A percentile compares a stretch with the other conserved stretches of the same genome.
These are phyloP conservation scores for Cephaloascus albidus DNA, from an alignment of 805 yeast genomes.

Conservation along the genomic window DNA sequence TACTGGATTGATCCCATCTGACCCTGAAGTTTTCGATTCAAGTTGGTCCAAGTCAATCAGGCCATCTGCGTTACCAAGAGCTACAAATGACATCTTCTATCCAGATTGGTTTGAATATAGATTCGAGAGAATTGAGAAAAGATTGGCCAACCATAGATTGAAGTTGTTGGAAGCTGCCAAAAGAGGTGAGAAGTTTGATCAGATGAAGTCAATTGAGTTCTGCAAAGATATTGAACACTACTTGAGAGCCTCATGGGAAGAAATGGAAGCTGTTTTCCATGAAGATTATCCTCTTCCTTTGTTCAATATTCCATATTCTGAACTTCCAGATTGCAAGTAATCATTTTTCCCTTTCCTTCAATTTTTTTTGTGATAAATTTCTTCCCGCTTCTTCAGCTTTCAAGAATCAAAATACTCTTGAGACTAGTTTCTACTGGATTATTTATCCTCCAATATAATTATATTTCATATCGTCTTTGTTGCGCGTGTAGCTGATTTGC, in stretches of 20 bases:
- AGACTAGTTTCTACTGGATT: no score
- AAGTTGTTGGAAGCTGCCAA: constrained; percentile 10
- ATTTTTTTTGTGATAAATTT: no score
- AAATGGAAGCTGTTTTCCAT: constrained; percentile 17
- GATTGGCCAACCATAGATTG: constrained; percentile 16
- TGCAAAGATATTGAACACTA: constrained; percentile 15
- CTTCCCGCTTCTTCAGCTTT: no score
- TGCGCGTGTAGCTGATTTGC: no score
- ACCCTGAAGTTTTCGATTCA: constrained; percentile 16
- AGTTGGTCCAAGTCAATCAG: constrained; percentile 17
- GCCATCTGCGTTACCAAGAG: constrained; percentile 21
- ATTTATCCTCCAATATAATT: no score
- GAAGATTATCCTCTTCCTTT: constrained; percentile 14
- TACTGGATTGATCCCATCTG: constrained; percentile 15
- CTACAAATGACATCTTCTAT: constrained; percentile 26
- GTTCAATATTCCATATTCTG: constrained; percentile 12
- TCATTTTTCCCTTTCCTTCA: not conserved
- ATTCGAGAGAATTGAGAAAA: constrained; percentile 19
- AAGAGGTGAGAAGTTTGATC: constrained; percentile 22
- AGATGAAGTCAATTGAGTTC: constrained; percentile 20
- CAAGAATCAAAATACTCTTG: no score
- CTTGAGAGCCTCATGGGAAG: constrained; percentile 19
- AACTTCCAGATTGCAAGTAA: not conserved
- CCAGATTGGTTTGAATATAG: constrained; percentile 30
- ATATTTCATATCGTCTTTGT: no score